A percentile compares a stretch with the other conserved stretches of the same genome.
These are phyloP conservation scores for Phycomyces blakesleeanus DNA, from an alignment of 192 early-diverging fungal genomes.

Conservation along the genomic window DNA sequence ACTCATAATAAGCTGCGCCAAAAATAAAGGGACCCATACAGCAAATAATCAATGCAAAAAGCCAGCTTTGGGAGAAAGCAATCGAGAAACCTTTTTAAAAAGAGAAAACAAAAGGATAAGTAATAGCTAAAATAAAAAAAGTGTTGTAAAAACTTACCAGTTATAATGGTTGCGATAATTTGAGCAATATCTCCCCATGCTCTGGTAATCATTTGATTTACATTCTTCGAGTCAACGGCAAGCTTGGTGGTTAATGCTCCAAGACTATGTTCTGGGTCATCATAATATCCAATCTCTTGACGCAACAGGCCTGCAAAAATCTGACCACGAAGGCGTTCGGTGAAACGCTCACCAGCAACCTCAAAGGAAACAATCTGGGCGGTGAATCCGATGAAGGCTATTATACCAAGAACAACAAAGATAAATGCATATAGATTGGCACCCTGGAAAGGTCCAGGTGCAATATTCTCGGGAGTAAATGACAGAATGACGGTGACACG, in stretches of 20 bases:
- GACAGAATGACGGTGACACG: constrained; percentile 48
- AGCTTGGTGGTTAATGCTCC: constrained; percentile 78
- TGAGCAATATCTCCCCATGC: constrained; percentile 38
- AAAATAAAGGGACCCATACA: constrained; percentile 57
- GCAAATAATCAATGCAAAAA: constrained; percentile 75
- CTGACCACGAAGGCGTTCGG: constrained; percentile 21
- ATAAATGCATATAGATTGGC: constrained; percentile 31
- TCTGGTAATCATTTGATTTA: constrained; percentile 54
- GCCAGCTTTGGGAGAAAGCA: constrained; percentile 75
- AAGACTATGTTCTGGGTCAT: constrained; percentile 65
- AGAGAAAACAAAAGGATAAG: not conserved
- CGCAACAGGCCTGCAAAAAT: constrained; percentile 68
- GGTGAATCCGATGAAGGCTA: constrained; percentile 11
- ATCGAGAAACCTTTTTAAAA: constrained; percentile 34
- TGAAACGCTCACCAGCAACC: constrained; percentile 27
- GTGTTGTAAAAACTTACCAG: constrained; percentile 15
- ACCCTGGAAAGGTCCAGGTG: constrained; percentile 29
- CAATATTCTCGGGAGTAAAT: constrained; percentile 1
- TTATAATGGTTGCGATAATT: constrained; percentile 26
- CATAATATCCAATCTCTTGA: constrained; percentile 88
- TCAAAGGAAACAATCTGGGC: constrained; percentile 21
- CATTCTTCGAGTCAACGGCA: constrained; percentile 73
- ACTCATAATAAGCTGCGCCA: constrained; percentile 50
- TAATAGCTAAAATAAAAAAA: not conserved
- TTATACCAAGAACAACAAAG: constrained; percentile 27